phyloP scores from a whole-genome alignment of 768 basidiomycete species.

The Leucocoprinus sp. region DNA sequence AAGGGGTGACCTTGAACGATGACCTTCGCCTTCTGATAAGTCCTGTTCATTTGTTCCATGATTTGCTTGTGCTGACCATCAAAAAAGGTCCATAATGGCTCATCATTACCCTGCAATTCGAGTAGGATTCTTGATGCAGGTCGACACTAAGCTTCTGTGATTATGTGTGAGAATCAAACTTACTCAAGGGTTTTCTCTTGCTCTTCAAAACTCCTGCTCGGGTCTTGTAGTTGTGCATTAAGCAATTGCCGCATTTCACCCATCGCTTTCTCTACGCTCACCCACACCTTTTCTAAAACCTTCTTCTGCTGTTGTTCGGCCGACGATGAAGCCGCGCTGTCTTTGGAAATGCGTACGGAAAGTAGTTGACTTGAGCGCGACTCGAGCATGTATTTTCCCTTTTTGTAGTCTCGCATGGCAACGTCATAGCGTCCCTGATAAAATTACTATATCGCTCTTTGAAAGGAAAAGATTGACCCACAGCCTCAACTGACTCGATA shows the following conservation, averaged over 20 bases:
- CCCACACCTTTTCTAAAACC: constrained; percentile 95
- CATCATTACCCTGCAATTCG: constrained; percentile 79
- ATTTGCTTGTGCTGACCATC: constrained; percentile 90
- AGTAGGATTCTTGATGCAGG: constrained; percentile 59
- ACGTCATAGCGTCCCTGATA: constrained; percentile 85
- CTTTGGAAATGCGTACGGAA: constrained; percentile 57
- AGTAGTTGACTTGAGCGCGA: constrained; percentile 82
- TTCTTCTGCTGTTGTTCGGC: constrained; percentile 80
- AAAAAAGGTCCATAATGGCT: constrained; percentile 94
- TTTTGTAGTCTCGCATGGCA: constrained; percentile 93
- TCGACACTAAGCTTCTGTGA: not conserved
- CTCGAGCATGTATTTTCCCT: constrained; percentile 86
- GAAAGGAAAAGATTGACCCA: constrained; percentile 28
- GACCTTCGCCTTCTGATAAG: constrained; percentile 45
- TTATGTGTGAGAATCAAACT: constrained; percentile 18
- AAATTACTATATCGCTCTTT: not conserved
- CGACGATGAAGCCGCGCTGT: constrained; percentile 36
- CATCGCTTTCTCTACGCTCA: constrained; percentile 91
- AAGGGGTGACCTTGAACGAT: constrained; percentile 40
- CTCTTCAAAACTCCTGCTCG: constrained; percentile 75
- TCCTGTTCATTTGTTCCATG: constrained; percentile 62
- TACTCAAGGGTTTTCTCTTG: constrained; percentile 97
- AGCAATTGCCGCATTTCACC: constrained; percentile 79
- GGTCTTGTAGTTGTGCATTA: constrained; percentile 72
- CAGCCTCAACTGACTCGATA: constrained; percentile 82